Conservation (phyloP, 2,329 filamentous ascomycete species). For the Colletotrichum orbiculare region DNA sequence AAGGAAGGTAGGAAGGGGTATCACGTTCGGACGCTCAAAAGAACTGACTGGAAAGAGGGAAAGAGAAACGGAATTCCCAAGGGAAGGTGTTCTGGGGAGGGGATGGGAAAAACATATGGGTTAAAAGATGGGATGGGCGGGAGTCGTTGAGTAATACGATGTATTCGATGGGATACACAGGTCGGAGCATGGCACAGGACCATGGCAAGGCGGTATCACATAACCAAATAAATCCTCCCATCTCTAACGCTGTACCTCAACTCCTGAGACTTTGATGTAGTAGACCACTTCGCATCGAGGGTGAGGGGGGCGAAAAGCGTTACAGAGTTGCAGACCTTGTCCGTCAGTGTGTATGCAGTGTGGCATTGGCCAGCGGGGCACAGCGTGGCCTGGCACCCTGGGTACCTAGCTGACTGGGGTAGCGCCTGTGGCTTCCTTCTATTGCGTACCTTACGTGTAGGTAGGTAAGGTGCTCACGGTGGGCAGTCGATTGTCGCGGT, state of each 20-base stretch:
- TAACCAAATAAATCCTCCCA: slow-evolving; percentile 1
- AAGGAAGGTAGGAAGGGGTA: slow-evolving; percentile 1
- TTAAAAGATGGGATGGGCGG: slow-evolving; percentile 33
- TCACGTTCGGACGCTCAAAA: slow-evolving; percentile 25
- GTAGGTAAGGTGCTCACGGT: no score
- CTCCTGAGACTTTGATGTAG: background rate
- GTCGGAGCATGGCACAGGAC: background rate
- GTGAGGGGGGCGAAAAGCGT: slow-evolving; percentile 27
- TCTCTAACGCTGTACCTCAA: background rate
- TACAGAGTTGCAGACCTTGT: slow-evolving; percentile 36
- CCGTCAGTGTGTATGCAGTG: slow-evolving; percentile 35
- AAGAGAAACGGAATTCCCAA: background rate
- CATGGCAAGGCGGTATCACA: slow-evolving; percentile 31
- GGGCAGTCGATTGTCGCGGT: no score
- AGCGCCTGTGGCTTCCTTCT: slow-evolving; percentile 2
- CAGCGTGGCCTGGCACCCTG: no score
- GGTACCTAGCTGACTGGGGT: slow-evolving; percentile 9
- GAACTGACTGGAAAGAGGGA: slow-evolving; percentile 6
- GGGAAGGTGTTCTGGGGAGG: background rate
- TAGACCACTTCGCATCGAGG: background rate
- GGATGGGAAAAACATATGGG: background rate
- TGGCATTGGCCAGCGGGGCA: slow-evolving; percentile 28
- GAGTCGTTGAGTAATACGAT: slow-evolving; percentile 6
- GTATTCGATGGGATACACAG: slow-evolving; percentile 10
- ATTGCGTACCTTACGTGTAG: no score